Conservation (phyloP, 2,329 filamentous ascomycete genomes). For the Penicillium vulpinum region DNA sequence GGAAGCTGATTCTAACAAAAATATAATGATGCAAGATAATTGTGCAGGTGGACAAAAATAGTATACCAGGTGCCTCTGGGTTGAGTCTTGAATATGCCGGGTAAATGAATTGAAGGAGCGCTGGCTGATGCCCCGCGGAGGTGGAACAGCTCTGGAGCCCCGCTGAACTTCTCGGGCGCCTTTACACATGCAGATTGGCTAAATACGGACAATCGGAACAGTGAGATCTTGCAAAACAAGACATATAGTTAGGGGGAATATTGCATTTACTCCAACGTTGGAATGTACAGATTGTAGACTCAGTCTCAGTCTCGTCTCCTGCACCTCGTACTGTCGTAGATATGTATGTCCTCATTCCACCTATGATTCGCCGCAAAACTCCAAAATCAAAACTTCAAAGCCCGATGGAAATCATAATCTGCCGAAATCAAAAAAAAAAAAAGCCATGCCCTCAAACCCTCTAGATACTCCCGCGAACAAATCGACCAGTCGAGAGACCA, state of each 20-base stretch:
- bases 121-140: neutral
- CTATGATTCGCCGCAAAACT: neutral
- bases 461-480: neutral
- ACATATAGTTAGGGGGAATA: neutral
- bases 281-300: constrained; percentile 4
- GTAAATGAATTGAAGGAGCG: neutral
- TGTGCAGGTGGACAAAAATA: neutral
- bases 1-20: neutral
- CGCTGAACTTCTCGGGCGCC: neutral
- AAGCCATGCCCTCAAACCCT: neutral
- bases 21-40: neutral
- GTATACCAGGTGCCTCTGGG: neutral
- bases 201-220: neutral
- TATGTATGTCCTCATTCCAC: constrained; percentile 1
- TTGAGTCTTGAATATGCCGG: neutral
- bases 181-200: neutral
- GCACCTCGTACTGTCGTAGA: constrained; percentile 4
- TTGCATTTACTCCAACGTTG: constrained; percentile 2
- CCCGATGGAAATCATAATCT: neutral
- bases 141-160: constrained; percentile 3
- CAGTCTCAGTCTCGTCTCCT: neutral
- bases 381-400: neutral
- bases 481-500: neutral
- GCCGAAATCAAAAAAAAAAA: neutral
- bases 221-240: neutral